Conservation (phyloP, 495 filamentous ascomycete genomes). For the Amorphotheca resinae region DNA sequence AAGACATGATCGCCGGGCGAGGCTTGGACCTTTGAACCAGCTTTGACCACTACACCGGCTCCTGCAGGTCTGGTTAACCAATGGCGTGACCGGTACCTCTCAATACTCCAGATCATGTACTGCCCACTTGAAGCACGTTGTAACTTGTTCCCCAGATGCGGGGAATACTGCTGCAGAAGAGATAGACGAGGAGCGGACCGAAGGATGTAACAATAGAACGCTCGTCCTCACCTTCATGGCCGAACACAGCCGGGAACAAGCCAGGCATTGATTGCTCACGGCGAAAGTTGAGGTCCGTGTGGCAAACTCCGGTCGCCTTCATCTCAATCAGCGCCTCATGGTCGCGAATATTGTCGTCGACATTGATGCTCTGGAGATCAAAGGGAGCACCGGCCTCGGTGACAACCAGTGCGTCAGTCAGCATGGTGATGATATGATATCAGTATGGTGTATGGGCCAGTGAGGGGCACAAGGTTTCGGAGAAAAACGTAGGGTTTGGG, state of each 20-base stretch:
- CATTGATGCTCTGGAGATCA: slow-evolving; percentile 20
- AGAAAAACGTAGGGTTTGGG: no score
- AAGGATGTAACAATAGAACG: background rate
- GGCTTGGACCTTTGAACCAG: slow-evolving; percentile 28
- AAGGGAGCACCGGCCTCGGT: slow-evolving; percentile 8
- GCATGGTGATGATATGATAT: background rate
- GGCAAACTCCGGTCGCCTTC: slow-evolving; percentile 29
- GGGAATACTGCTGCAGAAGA: no score
- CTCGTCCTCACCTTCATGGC: slow-evolving; percentile 31
- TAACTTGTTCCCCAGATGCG: no score
- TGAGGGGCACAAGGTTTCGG: no score
- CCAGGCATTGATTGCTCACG: slow-evolving; percentile 24
- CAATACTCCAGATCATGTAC: no score
- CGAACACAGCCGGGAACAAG: slow-evolving; percentile 30
- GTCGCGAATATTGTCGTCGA: slow-evolving; percentile 19
- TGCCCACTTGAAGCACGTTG: no score
- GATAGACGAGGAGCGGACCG: no score
- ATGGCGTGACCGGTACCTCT: no score
- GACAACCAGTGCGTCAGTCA: slow-evolving; percentile 18
- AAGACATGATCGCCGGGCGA: slow-evolving; percentile 34
- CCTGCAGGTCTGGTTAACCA: no score
- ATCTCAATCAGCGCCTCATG: slow-evolving; percentile 30
- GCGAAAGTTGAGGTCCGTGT: slow-evolving; percentile 29
- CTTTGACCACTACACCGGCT: slow-evolving; percentile 31
- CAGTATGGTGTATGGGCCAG: slow-evolving; percentile 4